Conservation (phyloP, 192 early-diverging fungal species). For the Podila epicladia region DNA sequence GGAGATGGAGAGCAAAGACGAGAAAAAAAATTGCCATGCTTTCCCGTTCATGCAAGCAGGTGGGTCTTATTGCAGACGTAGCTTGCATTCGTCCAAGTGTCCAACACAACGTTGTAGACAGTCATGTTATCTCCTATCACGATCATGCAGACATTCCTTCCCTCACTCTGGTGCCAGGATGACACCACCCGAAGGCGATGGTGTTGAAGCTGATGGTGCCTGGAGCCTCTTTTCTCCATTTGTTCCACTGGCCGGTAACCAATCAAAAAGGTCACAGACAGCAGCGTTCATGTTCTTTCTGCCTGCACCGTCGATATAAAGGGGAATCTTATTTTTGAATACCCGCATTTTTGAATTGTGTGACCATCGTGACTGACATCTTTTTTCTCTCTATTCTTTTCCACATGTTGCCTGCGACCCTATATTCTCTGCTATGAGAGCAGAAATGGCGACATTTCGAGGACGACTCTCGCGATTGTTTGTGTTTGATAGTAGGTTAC, state of each 20-base stretch:
- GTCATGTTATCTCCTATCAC: not conserved
- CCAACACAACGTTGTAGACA: not conserved
- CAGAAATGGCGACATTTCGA: slow-evolving; percentile 48
- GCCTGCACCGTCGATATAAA: too few relatives aligned
- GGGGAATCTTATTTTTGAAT: too few relatives aligned
- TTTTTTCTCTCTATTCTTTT: not conserved
- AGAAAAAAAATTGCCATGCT: not conserved
- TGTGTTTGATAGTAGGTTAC: not conserved
- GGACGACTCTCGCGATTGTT: slow-evolving; percentile 19
- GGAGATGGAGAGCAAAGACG: not conserved
- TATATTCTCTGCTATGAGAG: not conserved
- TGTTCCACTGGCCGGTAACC: too few relatives aligned
- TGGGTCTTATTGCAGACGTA: not conserved
- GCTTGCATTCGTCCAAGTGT: not conserved
- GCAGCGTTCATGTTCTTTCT: too few relatives aligned
- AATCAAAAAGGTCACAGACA: too few relatives aligned
- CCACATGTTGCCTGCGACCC: not conserved
- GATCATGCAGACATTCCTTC: not conserved
- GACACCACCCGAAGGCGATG: not conserved
- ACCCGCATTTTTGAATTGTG: not conserved
- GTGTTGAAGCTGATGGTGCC: too few relatives aligned
- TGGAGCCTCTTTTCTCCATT: too few relatives aligned
- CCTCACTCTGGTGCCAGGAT: not conserved
- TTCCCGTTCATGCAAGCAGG: not conserved
- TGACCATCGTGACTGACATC: not conserved